Percentiles rank a stretch among this genome's conserved stretches.
Evolutionary conservation across 805 yeast species (phyloP).

Genomic region (Ascoidea rubescens): DNA sequence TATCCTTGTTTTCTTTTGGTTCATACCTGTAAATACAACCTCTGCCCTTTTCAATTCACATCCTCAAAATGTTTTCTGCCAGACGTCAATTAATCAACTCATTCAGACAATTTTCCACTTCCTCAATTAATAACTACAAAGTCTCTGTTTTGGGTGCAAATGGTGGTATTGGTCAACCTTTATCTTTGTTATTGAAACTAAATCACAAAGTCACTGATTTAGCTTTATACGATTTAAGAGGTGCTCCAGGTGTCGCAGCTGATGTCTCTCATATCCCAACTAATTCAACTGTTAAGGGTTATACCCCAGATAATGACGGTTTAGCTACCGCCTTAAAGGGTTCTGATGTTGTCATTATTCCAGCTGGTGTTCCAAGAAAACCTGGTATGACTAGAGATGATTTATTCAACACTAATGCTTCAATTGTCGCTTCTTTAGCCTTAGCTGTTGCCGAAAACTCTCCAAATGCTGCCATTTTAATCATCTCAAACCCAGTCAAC

Average conservation of each 20-base stretch:
- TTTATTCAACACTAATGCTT: constrained; percentile 72
- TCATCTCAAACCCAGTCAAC: constrained; percentile 76
- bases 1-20: too few relatives aligned
- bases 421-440: constrained; percentile 67
- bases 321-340: constrained; percentile 57
- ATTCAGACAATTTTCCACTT: constrained; percentile 45
- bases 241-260: constrained; percentile 73
- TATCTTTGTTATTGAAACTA: constrained; percentile 52
- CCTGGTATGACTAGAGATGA: constrained; percentile 87
- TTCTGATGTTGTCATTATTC: constrained; percentile 78
- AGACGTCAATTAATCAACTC: neutral
- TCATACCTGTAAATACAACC: neutral
- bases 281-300: constrained; percentile 49
- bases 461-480: constrained; percentile 52
- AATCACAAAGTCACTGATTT: constrained; percentile 59
- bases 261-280: constrained; percentile 73
- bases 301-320: constrained; percentile 54
- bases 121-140: constrained; percentile 57
- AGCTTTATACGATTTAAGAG: constrained; percentile 58
- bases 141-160: constrained; percentile 75
- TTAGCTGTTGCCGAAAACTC: constrained; percentile 50
- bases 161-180: constrained; percentile 75
- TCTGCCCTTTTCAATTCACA: neutral
- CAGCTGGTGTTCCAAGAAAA: constrained; percentile 84
- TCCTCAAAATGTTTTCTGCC: neutral